Evolutionary conservation across 129 eudicot species (phyloP).

Genomic region (Pittosporum tobira): DNA sequence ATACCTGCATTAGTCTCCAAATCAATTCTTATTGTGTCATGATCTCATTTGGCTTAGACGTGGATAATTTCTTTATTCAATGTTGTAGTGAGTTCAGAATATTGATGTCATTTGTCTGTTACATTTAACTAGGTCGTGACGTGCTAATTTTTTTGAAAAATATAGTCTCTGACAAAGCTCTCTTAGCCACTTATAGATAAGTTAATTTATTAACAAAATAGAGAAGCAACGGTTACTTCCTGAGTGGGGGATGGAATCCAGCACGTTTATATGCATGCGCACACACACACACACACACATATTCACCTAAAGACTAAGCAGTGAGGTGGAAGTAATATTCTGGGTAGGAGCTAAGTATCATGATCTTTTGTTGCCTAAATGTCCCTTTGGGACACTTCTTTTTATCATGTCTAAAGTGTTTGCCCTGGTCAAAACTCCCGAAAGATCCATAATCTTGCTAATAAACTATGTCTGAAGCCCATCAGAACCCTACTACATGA

Average conservation of each 20-base stretch:
- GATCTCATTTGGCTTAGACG: conserved; percentile 1
- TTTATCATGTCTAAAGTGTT: too few species aligned
- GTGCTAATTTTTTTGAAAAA: neutral
- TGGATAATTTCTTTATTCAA: too few species aligned
- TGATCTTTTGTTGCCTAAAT: too few species aligned
- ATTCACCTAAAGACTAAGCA: neutral
- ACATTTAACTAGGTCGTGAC: neutral
- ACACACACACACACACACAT: too few species aligned
- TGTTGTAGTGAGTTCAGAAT: neutral
- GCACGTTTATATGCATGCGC: too few species aligned
- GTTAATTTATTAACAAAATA: neutral
- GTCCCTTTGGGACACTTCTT: too few species aligned
- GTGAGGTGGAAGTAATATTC: too few species aligned
- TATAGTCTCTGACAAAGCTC: neutral
- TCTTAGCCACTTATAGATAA: neutral
- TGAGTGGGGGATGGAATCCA: too few species aligned
- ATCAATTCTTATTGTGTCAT: neutral
- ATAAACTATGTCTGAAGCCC: neutral
- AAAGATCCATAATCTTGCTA: neutral
- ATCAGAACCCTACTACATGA: too few species aligned
- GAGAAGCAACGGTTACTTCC: too few species aligned
- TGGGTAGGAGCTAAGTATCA: neutral
- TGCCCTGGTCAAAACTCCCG: neutral
- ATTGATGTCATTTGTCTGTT: neutral
- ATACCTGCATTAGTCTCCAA: neutral